Evolutionary conservation across 805 yeast species (phyloP).

Genomic region (Candida multigemmis): DNA sequence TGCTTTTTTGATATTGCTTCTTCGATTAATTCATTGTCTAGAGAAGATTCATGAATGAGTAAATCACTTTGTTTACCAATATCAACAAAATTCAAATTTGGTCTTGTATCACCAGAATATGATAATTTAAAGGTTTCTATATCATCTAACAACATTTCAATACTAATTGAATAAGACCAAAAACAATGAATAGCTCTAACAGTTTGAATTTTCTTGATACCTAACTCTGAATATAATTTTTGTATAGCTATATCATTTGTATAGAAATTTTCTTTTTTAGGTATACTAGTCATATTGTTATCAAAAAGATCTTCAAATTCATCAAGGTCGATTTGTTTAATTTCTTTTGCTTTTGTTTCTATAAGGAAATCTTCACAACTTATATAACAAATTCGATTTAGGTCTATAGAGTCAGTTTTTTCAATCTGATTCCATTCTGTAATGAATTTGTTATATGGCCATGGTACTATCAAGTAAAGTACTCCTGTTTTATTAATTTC

Average conservation of each 20-base stretch:
- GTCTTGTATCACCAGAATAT: conserved; percentile 94
- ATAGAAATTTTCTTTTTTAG: conserved; percentile 12
- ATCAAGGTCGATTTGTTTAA: conserved; percentile 13
- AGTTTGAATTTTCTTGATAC: conserved; percentile 39
- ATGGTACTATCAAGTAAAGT: conserved; percentile 63
- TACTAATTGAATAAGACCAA: conserved; percentile 60
- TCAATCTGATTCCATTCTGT: conserved; percentile 59
- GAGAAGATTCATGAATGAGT: conserved; percentile 87
- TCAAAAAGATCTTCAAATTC: conserved; percentile 26
- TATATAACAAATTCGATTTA: conserved; percentile 38
- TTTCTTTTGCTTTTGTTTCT: conserved; percentile 20
- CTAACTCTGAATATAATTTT: conserved; percentile 30
- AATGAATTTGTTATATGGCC: conserved; percentile 60
- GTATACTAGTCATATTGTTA: conserved; percentile 6
- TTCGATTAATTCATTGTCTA: conserved; percentile 65
- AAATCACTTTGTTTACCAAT: conserved; percentile 65
- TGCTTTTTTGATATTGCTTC: conserved; percentile 83
- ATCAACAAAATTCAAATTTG: conserved; percentile 53
- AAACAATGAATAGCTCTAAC: conserved; percentile 81
- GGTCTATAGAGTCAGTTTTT: conserved; percentile 16
- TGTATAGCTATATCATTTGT: conserved; percentile 17
- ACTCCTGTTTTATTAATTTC: conserved; percentile 22
- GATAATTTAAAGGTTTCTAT: conserved; percentile 53
- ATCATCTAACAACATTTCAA: conserved; percentile 39
- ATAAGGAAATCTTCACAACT: conserved; percentile 52